These are phyloP conservation scores for Pelargonium nanum DNA, from an alignment of 345 rosid genomes.

Conservation along the genomic window DNA sequence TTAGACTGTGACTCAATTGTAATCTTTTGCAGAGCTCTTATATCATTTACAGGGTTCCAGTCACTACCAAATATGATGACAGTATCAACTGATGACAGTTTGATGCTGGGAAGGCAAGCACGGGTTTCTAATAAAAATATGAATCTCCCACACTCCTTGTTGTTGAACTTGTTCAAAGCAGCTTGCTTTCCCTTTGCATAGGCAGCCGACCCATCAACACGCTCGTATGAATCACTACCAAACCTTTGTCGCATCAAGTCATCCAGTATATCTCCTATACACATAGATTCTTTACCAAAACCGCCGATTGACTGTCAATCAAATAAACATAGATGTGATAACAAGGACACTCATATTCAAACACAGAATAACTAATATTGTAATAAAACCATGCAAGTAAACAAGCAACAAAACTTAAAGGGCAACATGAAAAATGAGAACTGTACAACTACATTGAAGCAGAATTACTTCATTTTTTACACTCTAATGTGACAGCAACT, in stretches of 20 bases:
- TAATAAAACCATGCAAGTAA: too few species aligned
- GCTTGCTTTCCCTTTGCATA: conserved; percentile 35
- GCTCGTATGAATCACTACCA: conserved; percentile 75
- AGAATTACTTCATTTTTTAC: too few species aligned
- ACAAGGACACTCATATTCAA: neutral
- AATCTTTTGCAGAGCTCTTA: conserved; percentile 60
- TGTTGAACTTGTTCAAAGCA: conserved; percentile 57
- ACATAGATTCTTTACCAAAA: conserved; percentile 36
- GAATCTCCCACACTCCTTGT: conserved; percentile 50
- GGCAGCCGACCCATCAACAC: conserved; percentile 37
- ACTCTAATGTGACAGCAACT: too few species aligned
- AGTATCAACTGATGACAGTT: conserved; percentile 56
- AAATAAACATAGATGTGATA: neutral
- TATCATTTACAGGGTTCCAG: conserved; percentile 62
- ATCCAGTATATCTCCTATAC: conserved; percentile 74
- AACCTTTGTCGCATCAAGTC: conserved; percentile 61
- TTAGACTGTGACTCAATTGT: conserved; percentile 46
- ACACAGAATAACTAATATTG: too few species aligned
- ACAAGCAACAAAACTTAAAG: too few species aligned
- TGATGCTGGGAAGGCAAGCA: conserved; percentile 62
- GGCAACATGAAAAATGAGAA: too few species aligned
- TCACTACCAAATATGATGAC: conserved; percentile 73
- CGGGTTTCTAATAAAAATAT: conserved; percentile 77
- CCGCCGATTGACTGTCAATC: conserved; percentile 43
- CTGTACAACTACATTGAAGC: too few species aligned